Percentiles rank a stretch among this genome's conserved stretches.
Conservation (phyloP, 495 filamentous ascomycete species). For the Entonaema liquescens region DNA sequence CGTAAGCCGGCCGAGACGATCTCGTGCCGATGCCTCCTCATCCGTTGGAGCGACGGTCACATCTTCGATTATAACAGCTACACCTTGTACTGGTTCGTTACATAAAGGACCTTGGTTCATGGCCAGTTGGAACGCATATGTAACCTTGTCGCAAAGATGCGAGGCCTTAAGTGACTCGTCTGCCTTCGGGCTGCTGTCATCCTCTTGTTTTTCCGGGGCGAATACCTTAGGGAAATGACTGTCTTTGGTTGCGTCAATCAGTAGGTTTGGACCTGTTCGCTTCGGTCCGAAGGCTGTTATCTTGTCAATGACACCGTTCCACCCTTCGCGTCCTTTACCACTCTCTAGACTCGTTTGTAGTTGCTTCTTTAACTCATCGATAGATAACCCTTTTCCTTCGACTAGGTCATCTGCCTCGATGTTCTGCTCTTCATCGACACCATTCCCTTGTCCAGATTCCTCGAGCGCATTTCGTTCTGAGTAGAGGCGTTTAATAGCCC, state of each 20-base stretch:
- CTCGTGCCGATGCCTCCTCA: constrained; percentile 66
- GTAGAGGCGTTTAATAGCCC: constrained; percentile 81
- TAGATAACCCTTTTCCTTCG: constrained; percentile 64
- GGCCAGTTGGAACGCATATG: constrained; percentile 93
- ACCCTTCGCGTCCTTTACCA: constrained; percentile 73
- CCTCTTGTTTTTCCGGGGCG: constrained; percentile 48
- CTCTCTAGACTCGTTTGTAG: constrained; percentile 72
- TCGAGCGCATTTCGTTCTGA: constrained; percentile 66
- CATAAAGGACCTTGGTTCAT: constrained; percentile 90
- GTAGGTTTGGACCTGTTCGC: constrained; percentile 84
- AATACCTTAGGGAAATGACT: constrained; percentile 80
- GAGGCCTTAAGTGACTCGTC: constrained; percentile 68
- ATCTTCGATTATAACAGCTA: constrained; percentile 91
- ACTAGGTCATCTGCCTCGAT: constrained; percentile 60
- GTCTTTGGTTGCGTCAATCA: constrained; percentile 82
- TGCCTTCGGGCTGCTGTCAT: constrained; percentile 44
- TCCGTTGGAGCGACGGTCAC: constrained; percentile 66
- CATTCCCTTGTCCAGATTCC: constrained; percentile 47
- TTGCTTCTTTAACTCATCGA: constrained; percentile 77
- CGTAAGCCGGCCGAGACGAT: constrained; percentile 80
- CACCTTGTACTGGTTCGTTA: constrained; percentile 90
- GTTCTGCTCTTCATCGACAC: constrained; percentile 49
- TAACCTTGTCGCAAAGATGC: constrained; percentile 88
- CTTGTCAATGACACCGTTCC: constrained; percentile 79
- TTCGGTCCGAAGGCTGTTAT: constrained; percentile 90